These are phyloP conservation scores for Microdochium nivale DNA, from an alignment of 2,329 filamentous ascomycete genomes.

Conservation along the genomic window DNA sequence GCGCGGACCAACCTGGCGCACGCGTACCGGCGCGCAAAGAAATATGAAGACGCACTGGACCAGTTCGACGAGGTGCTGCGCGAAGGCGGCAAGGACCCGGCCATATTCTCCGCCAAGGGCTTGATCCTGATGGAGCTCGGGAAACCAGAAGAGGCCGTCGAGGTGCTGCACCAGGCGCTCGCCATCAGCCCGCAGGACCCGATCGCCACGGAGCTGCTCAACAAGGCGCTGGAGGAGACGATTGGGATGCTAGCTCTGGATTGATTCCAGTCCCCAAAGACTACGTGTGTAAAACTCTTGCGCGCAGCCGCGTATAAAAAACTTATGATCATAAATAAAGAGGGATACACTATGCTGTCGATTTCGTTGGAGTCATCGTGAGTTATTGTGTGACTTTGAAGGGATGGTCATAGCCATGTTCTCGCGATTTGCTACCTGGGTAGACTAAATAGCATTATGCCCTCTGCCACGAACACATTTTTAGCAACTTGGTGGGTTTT, in stretches of 20 bases:
- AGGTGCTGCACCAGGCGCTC: slow-evolving; percentile 76
- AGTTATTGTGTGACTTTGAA: too few species aligned
- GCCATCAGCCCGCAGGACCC: slow-evolving; percentile 73
- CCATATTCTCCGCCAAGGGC: slow-evolving; percentile 74
- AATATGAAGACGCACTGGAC: slow-evolving; percentile 61
- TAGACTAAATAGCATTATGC: too few species aligned
- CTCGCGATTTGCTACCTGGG: too few species aligned
- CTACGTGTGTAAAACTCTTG: not conserved
- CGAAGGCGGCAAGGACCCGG: slow-evolving; percentile 69
- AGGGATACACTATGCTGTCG: too few species aligned
- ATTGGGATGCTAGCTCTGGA: slow-evolving; percentile 16
- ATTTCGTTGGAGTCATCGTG: too few species aligned
- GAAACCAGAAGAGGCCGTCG: slow-evolving; percentile 66
- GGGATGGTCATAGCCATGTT: too few species aligned
- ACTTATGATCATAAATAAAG: too few species aligned
- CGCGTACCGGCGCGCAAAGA: slow-evolving; percentile 65
- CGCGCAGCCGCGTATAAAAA: too few species aligned
- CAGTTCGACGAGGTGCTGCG: slow-evolving; percentile 85
- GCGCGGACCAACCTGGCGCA: slow-evolving; percentile 86
- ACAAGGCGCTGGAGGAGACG: slow-evolving; percentile 60
- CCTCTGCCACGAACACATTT: too few species aligned
- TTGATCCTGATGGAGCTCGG: slow-evolving; percentile 74
- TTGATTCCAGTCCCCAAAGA: not conserved
- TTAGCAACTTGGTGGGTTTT: too few species aligned
- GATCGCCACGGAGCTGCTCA: slow-evolving; percentile 70